Base-by-base conservation (phyloP, 2,329 filamentous ascomycete genomes). In the Cercospora nicotianae region DNA sequence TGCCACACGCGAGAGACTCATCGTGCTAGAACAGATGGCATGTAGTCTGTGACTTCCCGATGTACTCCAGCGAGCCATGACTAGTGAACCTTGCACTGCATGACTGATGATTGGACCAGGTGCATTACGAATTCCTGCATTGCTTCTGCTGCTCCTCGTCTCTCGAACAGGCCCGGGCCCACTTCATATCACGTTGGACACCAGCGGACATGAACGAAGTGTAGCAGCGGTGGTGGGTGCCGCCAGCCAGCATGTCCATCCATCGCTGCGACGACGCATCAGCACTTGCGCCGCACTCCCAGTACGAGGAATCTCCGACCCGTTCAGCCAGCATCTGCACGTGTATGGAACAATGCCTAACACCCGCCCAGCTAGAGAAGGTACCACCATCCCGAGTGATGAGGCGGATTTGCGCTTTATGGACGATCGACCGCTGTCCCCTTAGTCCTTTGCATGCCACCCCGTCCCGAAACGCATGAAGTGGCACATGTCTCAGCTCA, bases 221-320 rank as follows among this genome's bases (percentile, higher is more conserved):
- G 18, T 42, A 4, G 58, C 58, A 60, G 31, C 18, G 30, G 20
- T 57, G 55, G 12, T 45, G 39, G 39, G 20, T 62, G 39, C 67
- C 36, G 58, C 60, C 59, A 36, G 58, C 61, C 45, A 66, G 64
- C 64, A 69, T 69, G 39, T 45, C 55, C 60, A 60, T 65, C 62
- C 65, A 65, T 67, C 67, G 67, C 51, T 51, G 66, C 63, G 30
- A 23, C 51, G 55, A 45, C 20, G 31, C 31, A 18, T 62, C 48
- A 62, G 28, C 28, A 55, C 42, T 63, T 63, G 60, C 45, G 45
- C 48, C 31, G 26, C 10, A 12, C 16, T 51, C 9, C 42, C 28
- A 48, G 30, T 28, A 53, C 28, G 39, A 63, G 28, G 55, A 31
- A 58, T 20, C 9, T 20, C 55, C 55, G 55, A 58, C 48, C 20